Base-by-base conservation (phyloP, 164 flowering plant genomes). In the Aristolochia californica region DNA sequence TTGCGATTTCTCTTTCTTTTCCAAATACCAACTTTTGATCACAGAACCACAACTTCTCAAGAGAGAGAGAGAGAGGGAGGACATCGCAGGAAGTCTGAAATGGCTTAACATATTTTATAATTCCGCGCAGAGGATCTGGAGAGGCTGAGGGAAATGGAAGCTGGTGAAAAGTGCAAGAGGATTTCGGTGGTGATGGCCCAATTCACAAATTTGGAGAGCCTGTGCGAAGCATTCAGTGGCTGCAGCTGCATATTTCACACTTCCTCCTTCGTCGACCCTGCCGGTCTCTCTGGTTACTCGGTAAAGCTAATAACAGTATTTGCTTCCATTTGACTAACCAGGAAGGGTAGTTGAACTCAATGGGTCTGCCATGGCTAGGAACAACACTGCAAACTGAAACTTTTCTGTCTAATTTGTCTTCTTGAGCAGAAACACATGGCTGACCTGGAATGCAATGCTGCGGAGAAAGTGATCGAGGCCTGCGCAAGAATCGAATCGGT, bases 231-330 rank as follows among this genome's bases (percentile, higher is more conserved):
- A 9, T 80, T 87, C 54, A 45, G 66, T 23, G 91, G 87, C 13
- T 87, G 91, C 55, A 60, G 70, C 52, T 87, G 83, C 48, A 83
- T 87, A 0, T 81, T 87, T 57, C 95, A 87, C 78, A 83, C 95
- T 62, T 71, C 88, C 40, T 73, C 82, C 8, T 83, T 83, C 43
- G 56, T 60, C 40, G 95, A 87, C 53, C 85, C 87, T 1, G 75
- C 77, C 26, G 95, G 95, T 28, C 62, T 84, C 51, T 77, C 91
- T 27, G 95, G 95, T 43, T 84, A 82, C 68, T 59, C 88, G 8
- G 95, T 87, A 53, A 53, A 27, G 38, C n/a, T 27, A 10, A 53
- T n/a, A n/a, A n/a, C n/a, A n/a, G n/a, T 9, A 23, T 22, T 10
- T n/a, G 7, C 34, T 25, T 53, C 56, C 30, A 24, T 18, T n/a